These are phyloP conservation scores for Crithidia brevicula DNA, from an alignment of 208 protist genomes.

Conservation along the genomic window DNA sequence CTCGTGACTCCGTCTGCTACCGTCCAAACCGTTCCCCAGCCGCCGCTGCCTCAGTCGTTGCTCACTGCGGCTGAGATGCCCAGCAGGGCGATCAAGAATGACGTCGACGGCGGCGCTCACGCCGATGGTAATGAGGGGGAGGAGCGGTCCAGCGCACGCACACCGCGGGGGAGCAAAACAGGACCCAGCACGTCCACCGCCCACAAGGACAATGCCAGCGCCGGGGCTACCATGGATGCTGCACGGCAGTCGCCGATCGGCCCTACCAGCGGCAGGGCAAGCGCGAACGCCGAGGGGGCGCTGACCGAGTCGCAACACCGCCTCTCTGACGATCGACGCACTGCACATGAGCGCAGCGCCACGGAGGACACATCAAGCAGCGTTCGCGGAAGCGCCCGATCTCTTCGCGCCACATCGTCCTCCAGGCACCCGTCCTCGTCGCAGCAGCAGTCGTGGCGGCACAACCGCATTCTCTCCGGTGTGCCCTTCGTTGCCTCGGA, in stretches of 20 bases:
- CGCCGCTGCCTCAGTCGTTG: neutral
- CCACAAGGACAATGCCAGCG: too few relatives aligned
- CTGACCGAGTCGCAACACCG: constrained; percentile 1
- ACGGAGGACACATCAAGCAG: neutral
- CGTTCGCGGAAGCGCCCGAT: too few relatives aligned
- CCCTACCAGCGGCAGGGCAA: too few relatives aligned
- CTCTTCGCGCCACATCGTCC: too few relatives aligned
- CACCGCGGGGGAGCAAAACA: constrained; percentile 8
- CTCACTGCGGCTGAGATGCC: neutral
- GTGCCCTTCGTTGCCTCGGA: constrained; percentile 9
- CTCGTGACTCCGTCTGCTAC: neutral
- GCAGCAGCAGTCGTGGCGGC: neutral
- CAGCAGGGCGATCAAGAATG: neutral
- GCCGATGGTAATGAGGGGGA: too few relatives aligned
- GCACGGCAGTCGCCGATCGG: too few relatives aligned
- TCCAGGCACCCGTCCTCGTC: too few relatives aligned
- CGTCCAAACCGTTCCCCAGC: neutral
- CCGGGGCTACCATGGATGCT: too few relatives aligned
- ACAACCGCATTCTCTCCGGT: constrained; percentile 7
- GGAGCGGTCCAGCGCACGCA: neutral
- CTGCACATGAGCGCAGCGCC: neutral
- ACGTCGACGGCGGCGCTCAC: neutral
- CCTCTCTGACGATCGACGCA: constrained; percentile 7
- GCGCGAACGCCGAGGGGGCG: neutral
- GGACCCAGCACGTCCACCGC: neutral